Percentiles rank a stretch among this genome's conserved stretches.
These are phyloP conservation scores for Pezicula neosporulosa DNA, from an alignment of 2,329 filamentous ascomycete genomes.

Conservation along the genomic window DNA sequence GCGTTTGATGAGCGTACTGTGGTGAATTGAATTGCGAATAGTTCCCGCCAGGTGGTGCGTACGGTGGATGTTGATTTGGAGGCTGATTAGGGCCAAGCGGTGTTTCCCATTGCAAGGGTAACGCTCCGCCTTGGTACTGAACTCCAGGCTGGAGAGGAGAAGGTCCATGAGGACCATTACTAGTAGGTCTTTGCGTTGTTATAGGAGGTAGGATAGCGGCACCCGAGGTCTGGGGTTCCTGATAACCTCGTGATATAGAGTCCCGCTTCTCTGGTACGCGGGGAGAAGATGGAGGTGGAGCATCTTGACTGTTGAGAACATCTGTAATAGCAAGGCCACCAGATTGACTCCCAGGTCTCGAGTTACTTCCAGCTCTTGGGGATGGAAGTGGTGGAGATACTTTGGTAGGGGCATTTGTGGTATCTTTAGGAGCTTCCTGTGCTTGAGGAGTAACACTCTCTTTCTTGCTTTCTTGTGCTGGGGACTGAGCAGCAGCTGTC, in stretches of 20 bases:
- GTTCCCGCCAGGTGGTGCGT: constrained; percentile 6
- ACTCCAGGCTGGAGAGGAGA: constrained; percentile 21
- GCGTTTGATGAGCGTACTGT: constrained; percentile 8
- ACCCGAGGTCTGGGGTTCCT: constrained; percentile 2
- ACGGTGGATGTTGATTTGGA: constrained; percentile 11
- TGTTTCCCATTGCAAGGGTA: constrained; percentile 22
- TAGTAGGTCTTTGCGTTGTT: constrained; percentile 11
- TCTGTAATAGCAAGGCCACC: constrained; percentile 23
- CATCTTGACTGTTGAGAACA: constrained; percentile 19
- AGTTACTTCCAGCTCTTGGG: no score
- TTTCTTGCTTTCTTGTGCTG: background rate
- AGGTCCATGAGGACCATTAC: constrained; percentile 20
- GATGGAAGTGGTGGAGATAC: constrained; percentile 5
- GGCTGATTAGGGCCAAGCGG: constrained; percentile 15
- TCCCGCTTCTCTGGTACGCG: constrained; percentile 7
- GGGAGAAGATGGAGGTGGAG: constrained; percentile 8
- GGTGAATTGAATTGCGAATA: constrained; percentile 6
- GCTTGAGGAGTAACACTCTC: constrained; percentile 6
- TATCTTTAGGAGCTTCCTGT: constrained; percentile 5
- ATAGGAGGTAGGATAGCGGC: constrained; percentile 9
- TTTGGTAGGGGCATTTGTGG: constrained; percentile 1
- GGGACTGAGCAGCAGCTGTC: background rate
- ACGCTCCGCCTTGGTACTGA: constrained; percentile 6
- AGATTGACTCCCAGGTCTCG: constrained; percentile 5
- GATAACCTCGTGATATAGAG: constrained; percentile 4